These are phyloP conservation scores for Guadua angustifolia DNA, from an alignment of 176 grass and related monocot species.

Conservation along the genomic window DNA sequence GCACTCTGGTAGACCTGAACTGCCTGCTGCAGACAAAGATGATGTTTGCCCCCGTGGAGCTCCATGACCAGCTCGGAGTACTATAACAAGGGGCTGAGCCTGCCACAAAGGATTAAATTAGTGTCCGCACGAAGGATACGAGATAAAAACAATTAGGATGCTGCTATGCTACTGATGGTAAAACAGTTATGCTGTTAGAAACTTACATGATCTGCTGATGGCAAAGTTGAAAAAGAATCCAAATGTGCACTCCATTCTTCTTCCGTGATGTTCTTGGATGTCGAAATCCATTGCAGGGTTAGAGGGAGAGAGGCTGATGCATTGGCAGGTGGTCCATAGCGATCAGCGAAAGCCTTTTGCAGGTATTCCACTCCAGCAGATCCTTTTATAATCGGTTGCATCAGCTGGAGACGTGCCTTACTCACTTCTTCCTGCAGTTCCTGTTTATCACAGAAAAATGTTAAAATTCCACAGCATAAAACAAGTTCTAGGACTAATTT, in stretches of 20 bases:
- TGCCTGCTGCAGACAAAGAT: slow-evolving; percentile 35
- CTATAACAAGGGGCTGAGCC: slow-evolving; percentile 61
- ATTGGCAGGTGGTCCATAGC: slow-evolving; percentile 55
- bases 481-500: not conserved
- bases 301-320: slow-evolving; percentile 58
- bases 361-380: slow-evolving; percentile 86
- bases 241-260: slow-evolving; percentile 78
- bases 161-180: not conserved
- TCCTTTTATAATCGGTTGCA: slow-evolving; percentile 81
- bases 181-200: not conserved
- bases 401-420: slow-evolving; percentile 72
- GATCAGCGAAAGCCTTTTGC: slow-evolving; percentile 84
- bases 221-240: slow-evolving; percentile 52
- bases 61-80: slow-evolving; percentile 73
- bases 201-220: slow-evolving; percentile 58
- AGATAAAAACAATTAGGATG: slow-evolving; percentile 23
- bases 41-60: slow-evolving; percentile 43
- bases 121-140: not conserved
- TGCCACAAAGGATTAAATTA: slow-evolving; percentile 29
- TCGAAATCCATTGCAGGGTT: slow-evolving; percentile 62
- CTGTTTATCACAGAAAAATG: slow-evolving; percentile 51
- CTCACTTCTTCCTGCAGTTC: slow-evolving; percentile 80
- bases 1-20: slow-evolving; percentile 65
- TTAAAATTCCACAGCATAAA: not conserved
- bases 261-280: slow-evolving; percentile 41